phyloP scores from a whole-genome alignment of 2,329 filamentous ascomycete genomes.

The Achaetomium macrosporum region DNA sequence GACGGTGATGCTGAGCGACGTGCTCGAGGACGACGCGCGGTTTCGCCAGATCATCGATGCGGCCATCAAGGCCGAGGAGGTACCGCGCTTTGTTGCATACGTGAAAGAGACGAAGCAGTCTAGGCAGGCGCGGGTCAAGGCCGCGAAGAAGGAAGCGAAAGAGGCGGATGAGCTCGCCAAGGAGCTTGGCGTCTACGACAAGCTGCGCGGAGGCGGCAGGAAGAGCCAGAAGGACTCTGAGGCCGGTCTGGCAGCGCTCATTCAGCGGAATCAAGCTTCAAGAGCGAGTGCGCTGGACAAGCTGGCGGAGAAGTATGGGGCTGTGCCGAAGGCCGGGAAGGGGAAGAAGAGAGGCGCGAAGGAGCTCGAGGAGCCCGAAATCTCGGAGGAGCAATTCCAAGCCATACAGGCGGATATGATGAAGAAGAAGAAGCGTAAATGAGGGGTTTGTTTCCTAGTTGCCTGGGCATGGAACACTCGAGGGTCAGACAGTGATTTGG shows the following conservation, averaged over 20 bases:
- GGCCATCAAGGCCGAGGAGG: constrained; percentile 66
- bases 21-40: constrained; percentile 76
- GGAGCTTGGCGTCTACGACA: constrained; percentile 67
- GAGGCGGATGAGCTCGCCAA: constrained; percentile 72
- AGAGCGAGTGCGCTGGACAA: constrained; percentile 62
- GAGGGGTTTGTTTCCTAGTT: neutral
- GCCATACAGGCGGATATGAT: constrained; percentile 47
- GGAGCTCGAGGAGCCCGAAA: constrained; percentile 56
- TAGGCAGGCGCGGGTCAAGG: constrained; percentile 52
- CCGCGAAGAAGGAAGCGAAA: constrained; percentile 59
- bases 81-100: constrained; percentile 63
- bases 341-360: constrained; percentile 47
- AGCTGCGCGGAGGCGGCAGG: constrained; percentile 51
- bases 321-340: constrained; percentile 35
- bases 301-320: constrained; percentile 70
- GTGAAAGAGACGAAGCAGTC: constrained; percentile 65
- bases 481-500: neutral
- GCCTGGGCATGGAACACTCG: neutral
- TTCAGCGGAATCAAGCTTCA: constrained; percentile 63
- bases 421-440: constrained; percentile 26
- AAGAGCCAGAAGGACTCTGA: constrained; percentile 37
- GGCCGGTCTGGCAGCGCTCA: constrained; percentile 63
- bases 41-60: constrained; percentile 76
- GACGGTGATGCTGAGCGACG: constrained; percentile 78
- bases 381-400: constrained; percentile 56